Base-by-base conservation (phyloP, 306 rosid species). In the Cucumis cinereus region DNA sequence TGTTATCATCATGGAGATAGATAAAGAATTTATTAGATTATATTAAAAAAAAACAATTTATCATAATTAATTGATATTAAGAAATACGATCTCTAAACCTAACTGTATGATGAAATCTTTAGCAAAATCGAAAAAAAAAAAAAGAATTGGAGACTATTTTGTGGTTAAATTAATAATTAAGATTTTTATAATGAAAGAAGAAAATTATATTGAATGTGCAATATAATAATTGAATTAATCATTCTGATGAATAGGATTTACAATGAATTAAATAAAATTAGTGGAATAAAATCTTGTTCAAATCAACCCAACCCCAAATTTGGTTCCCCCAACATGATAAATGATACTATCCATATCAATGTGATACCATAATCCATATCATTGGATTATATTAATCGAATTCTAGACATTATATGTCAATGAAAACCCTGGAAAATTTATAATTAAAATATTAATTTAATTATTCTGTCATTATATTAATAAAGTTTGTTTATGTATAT, bases 281-380 rank as follows among this genome's bases (percentile, higher is more conserved):
- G 47, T 19, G 74, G 74, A 67, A 67, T 43, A n/a, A 67, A 67
- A 67, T 67, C 74, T 67, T 43, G 35, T 41, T 35, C 74, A 67
- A 67, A 67, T 67, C 73, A 66, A 38, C 24, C 50, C 53, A 66
- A 66, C 26, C 33, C 52, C 70, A 33, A 63, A 35, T 63, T 38
- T 1, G 47, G 47, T 17, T 35, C 24, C 70, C 69, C 24, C 24
- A 64, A 63, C 71, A 8, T 9, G 24, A 17, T 41, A 41, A 38
- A 33, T 19, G 26, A 19, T 67, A 41, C 7, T 40, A 22, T 10
- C 55, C 55, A 50, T 45, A 45, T 47, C 53, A 47, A 47, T 47
- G 4, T 14, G 53, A 47, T 47, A 47, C 53, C 14, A 49, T 49
- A 49, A 49, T 49, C 72, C 72, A 5, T n/a, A 19, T 67, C 15